phyloP scores from a whole-genome alignment of 768 basidiomycete species.

The Rhodotorula toruloides region DNA sequence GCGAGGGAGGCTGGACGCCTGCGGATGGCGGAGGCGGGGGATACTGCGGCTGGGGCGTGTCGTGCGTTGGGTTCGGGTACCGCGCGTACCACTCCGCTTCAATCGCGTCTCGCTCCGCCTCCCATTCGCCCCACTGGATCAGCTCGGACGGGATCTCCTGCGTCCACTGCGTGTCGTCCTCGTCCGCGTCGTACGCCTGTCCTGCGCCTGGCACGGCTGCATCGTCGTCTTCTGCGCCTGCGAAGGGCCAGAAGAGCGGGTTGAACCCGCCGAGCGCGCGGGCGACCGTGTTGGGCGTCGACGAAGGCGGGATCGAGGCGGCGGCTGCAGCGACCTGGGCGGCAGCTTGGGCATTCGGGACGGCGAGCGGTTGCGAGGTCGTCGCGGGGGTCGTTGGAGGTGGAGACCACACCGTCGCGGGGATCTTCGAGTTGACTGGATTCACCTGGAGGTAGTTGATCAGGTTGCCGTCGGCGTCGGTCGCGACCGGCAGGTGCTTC shows the following conservation, averaged over 20 bases:
- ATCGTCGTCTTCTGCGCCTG: not conserved
- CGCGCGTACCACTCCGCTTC: constrained; percentile 20
- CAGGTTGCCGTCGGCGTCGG: constrained; percentile 80
- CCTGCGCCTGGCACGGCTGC: not conserved
- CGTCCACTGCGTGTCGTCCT: constrained; percentile 61
- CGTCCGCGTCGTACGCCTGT: constrained; percentile 6
- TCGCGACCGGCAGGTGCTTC: constrained; percentile 66
- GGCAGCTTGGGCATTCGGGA: not conserved
- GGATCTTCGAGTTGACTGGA: constrained; percentile 18
- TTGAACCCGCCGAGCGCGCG: not conserved
- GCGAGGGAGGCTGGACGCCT: constrained; percentile 63
- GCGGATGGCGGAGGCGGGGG: constrained; percentile 23
- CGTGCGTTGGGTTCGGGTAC: constrained; percentile 12
- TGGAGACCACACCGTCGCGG: not conserved
- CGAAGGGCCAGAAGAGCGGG: constrained; percentile 1
- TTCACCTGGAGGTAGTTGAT: constrained; percentile 80
- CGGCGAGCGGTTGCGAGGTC: no score
- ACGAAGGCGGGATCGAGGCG: not conserved
- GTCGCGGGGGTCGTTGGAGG: no score
- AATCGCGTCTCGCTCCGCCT: constrained; percentile 56
- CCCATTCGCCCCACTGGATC: constrained; percentile 73
- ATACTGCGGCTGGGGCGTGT: constrained; percentile 19
- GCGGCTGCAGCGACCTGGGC: not conserved
- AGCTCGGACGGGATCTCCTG: constrained; percentile 70
- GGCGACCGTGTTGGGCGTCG: not conserved